Percentiles rank a stretch among this genome's conserved stretches.
phyloP scores from a whole-genome alignment of 768 basidiomycete genomes.

The Sarcomyxa edulis region DNA sequence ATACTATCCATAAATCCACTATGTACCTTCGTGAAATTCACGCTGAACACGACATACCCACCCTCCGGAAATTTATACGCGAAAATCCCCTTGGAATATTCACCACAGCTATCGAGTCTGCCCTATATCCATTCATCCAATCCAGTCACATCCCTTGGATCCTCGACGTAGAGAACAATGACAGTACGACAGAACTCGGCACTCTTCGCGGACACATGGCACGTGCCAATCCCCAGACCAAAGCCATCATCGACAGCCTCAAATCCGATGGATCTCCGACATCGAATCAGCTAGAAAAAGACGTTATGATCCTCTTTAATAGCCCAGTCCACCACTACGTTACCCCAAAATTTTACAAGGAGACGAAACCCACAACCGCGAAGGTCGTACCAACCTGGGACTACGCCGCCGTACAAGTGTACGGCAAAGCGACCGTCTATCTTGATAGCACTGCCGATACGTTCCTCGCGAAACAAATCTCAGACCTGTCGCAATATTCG shows the following conservation, averaged over 20 bases:
- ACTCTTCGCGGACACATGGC: slow-evolving; percentile 18
- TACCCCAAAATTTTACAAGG: slow-evolving; percentile 19
- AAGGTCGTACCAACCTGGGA: slow-evolving; percentile 22
- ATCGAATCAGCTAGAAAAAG: slow-evolving; percentile 1
- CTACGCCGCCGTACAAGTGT: slow-evolving; percentile 20
- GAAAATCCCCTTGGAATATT: slow-evolving; percentile 29
- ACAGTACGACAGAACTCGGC: slow-evolving; percentile 8
- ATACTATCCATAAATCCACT: too few species aligned
- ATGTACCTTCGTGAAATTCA: slow-evolving; percentile 35
- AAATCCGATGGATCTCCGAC: not conserved
- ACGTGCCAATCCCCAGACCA: slow-evolving; percentile 19
- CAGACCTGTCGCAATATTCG: slow-evolving; percentile 10
- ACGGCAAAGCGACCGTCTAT: slow-evolving; percentile 16
- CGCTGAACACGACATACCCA: slow-evolving; percentile 26
- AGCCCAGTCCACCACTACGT: slow-evolving; percentile 20
- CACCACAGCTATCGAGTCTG: slow-evolving; percentile 27
- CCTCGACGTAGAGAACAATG: slow-evolving; percentile 12
- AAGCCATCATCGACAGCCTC: slow-evolving; percentile 14
- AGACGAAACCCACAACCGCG: slow-evolving; percentile 20
- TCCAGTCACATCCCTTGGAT: slow-evolving; percentile 34
- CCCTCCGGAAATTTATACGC: slow-evolving; percentile 25
- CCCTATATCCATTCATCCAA: slow-evolving; percentile 9
- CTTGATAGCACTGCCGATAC: slow-evolving; percentile 9
- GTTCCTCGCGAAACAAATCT: slow-evolving; percentile 11
- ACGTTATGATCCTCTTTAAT: slow-evolving; percentile 16